A percentile compares a stretch with the other conserved stretches of the same genome.
These are phyloP conservation scores for Saturnispora sanitii DNA, from an alignment of 805 yeast species.

Conservation along the genomic window DNA sequence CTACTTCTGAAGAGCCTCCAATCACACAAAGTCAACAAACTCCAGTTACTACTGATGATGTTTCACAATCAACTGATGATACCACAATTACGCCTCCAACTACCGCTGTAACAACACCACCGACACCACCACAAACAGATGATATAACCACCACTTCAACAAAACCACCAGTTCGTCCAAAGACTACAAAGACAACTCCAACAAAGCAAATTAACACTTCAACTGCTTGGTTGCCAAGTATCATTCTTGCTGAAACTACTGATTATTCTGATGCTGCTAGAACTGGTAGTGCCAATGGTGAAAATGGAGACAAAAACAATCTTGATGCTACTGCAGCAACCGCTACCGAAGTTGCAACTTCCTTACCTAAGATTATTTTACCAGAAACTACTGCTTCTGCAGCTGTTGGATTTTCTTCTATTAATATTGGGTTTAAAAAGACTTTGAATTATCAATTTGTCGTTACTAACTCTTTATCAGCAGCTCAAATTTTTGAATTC, in stretches of 20 bases:
- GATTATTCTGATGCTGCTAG: not conserved
- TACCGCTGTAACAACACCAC: not conserved
- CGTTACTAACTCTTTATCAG: slow-evolving; percentile 58
- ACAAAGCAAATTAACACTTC: slow-evolving; percentile 4
- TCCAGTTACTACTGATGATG: not conserved
- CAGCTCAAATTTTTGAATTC: slow-evolving; percentile 78
- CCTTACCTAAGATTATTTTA: slow-evolving; percentile 69
- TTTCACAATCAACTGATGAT: not conserved
- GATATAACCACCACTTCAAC: not conserved
- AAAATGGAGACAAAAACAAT: not conserved
- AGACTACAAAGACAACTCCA: slow-evolving; percentile 1
- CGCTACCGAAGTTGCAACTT: slow-evolving; percentile 28
- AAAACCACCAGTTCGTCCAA: too few species aligned
- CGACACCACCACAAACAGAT: slow-evolving; percentile 4
- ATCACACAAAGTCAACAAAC: not conserved
- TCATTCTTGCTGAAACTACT: slow-evolving; percentile 11
- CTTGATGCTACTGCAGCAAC: slow-evolving; percentile 16
- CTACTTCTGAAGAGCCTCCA: not conserved
- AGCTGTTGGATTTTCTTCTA: slow-evolving; percentile 40
- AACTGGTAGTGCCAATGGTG: not conserved
- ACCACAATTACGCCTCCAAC: not conserved
- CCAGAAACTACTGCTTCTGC: slow-evolving; percentile 36
- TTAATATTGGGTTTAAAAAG: slow-evolving; percentile 70
- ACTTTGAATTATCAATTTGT: slow-evolving; percentile 80
- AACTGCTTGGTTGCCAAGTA: slow-evolving; percentile 15